These are phyloP conservation scores for Pythium chondricola DNA, from an alignment of 352 stramenopile genomes.

Conservation along the genomic window DNA sequence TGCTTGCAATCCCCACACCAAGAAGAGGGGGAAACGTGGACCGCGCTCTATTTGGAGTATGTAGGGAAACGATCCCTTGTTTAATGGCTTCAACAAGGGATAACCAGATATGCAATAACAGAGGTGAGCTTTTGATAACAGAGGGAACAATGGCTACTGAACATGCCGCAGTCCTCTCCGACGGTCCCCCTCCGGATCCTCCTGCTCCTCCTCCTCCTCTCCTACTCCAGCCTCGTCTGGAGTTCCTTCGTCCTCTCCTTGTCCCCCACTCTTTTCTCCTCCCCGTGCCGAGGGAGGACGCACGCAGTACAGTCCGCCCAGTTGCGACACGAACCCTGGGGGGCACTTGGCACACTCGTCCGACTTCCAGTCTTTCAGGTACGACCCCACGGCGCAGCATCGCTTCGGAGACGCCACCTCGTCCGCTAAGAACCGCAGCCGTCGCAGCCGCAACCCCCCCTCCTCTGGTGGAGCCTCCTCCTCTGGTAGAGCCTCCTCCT, in stretches of 20 bases:
- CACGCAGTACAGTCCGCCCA: constrained; percentile 11
- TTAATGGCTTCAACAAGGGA: neutral
- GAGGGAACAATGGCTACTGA: no score
- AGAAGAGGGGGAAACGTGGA: neutral
- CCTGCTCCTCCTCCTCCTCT: neutral
- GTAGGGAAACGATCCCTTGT: neutral
- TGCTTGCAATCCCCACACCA: neutral
- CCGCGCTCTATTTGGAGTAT: constrained; percentile 1
- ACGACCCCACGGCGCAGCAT: constrained; percentile 12
- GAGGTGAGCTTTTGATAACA: no score
- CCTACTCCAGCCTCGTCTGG: neutral
- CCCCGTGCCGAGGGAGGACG: neutral
- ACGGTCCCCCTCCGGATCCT: neutral
- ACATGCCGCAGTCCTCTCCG: no score
- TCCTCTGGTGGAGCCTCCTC: neutral
- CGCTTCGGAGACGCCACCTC: neutral
- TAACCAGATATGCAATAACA: neutral
- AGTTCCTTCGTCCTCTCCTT: neutral
- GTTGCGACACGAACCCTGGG: constrained; percentile 2
- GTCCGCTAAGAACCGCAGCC: neutral
- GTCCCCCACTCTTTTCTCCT: neutral
- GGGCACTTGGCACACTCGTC: constrained; percentile 2
- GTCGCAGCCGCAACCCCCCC: neutral
- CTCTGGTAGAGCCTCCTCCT: neutral
- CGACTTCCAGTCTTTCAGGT: constrained; percentile 6